Evolutionary conservation across 805 yeast genomes (phyloP).

Genomic region (Suhomyces prunicola): DNA sequence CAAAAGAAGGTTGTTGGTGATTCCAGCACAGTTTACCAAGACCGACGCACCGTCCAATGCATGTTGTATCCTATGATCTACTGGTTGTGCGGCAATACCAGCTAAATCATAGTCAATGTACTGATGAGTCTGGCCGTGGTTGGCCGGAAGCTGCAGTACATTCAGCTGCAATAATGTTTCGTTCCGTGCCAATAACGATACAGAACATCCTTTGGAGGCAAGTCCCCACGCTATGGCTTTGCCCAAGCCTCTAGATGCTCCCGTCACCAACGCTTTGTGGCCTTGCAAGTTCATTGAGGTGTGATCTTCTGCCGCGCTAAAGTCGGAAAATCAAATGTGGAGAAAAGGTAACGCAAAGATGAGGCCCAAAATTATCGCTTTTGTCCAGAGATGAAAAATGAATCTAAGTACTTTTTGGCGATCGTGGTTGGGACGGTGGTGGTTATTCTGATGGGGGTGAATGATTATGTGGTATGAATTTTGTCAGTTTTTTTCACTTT

Average conservation of each 20-base stretch:
- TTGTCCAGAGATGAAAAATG: too few species aligned
- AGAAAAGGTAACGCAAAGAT: not conserved
- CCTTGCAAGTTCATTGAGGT: slow-evolving; percentile 9
- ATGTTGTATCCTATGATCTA: slow-evolving; percentile 9
- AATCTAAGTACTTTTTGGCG: not conserved
- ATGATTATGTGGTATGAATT: not conserved
- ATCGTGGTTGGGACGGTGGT: too few species aligned
- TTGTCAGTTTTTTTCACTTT: not conserved
- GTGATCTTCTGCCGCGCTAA: slow-evolving; percentile 24
- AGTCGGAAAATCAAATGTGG: slow-evolving; percentile 1
- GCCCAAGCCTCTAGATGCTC: slow-evolving; percentile 72
- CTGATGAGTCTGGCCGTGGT: slow-evolving; percentile 23
- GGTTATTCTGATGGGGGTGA: not conserved
- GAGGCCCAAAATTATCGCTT: not conserved
- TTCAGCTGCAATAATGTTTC: slow-evolving; percentile 30
- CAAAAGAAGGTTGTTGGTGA: slow-evolving; percentile 55
- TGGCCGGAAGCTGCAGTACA: slow-evolving; percentile 8
- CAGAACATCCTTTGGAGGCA: slow-evolving; percentile 49
- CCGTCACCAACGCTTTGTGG: slow-evolving; percentile 55
- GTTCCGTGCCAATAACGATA: slow-evolving; percentile 52
- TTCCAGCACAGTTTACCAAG: slow-evolving; percentile 65
- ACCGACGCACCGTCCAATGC: slow-evolving; percentile 38
- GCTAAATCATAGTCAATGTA: slow-evolving; percentile 34
- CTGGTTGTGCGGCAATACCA: not conserved
- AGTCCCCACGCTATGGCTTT: slow-evolving; percentile 49